Evolutionary conservation across 2,329 filamentous ascomycete species (phyloP), one percentile per base, ranked within the genome.

Genomic region (Chaetomium sp.): DNA sequence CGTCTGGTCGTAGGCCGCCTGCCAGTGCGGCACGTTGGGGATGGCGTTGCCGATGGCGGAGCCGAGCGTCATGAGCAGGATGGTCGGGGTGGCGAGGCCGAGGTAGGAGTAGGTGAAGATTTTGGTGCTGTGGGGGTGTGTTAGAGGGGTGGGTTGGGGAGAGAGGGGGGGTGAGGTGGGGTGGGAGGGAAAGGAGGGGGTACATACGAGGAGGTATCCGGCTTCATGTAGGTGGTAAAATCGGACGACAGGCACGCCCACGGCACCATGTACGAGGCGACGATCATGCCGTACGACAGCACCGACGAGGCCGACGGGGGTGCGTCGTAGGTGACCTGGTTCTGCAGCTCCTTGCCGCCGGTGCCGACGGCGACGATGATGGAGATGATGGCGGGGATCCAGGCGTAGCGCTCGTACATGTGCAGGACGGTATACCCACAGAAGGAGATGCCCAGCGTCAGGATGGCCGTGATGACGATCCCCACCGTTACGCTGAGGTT

Each of bases 41-140:
- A 86, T 79, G 33, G 85, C 85, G 7, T 85, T 85, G 21, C 82
- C 85, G 51, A 90, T 87, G n/a, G 87, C 86, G 10, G 86, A 84
- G 7, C 87, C 87, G 0, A 89, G 81, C 0, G 79, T 80, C 85
- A 90, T 88, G 58, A 89, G 79, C 0, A 84, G 78, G 45, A 86
- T 78, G 0, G 84, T 85, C 0, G 86, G 85, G 5, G 84, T 68
- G 7, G 80, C 74, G 2, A 87, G 79, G 10, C 87, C 87, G 13
- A 79, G 69, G 71, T 86, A 88, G 1, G 80, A 82, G 71, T 88
- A 88, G 4, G 77, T 64, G 62, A 87, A 86, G 64, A 88, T 77
- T 51, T 69, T 70, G 54, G 35, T 1, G 4, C 64, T 67, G 47
- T 1, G 8, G 6, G 13, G 16, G 45, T 7, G 23, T 56, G 27